These are phyloP conservation scores for Zhuliangozyma parablackwelliae DNA, from an alignment of 1,139 yeast genomes.

Conservation along the genomic window DNA sequence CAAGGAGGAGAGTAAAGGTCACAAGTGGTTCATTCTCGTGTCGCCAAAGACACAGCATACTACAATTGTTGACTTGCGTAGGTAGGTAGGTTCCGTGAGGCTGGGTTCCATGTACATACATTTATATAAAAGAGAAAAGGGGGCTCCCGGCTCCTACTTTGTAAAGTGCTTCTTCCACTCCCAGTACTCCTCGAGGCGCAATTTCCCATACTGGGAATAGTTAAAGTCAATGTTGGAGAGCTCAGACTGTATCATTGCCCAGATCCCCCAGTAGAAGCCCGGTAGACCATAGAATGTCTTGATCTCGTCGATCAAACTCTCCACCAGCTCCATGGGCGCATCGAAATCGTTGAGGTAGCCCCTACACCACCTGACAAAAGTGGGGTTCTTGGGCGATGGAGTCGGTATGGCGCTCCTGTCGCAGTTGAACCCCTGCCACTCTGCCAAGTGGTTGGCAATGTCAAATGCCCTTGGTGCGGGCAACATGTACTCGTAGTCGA, in stretches of 20 bases:
- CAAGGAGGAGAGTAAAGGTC: slow-evolving; percentile 69
- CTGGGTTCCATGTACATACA: not conserved
- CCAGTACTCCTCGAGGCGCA: slow-evolving; percentile 65
- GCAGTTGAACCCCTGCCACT: slow-evolving; percentile 85
- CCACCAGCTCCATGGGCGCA: slow-evolving; percentile 22
- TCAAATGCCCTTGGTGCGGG: slow-evolving; percentile 82
- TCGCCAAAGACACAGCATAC: slow-evolving; percentile 73
- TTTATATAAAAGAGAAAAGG: not conserved
- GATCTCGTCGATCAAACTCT: slow-evolving; percentile 50
- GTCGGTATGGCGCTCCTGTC: slow-evolving; percentile 56
- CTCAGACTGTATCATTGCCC: slow-evolving; percentile 76
- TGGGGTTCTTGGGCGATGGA: slow-evolving; percentile 40
- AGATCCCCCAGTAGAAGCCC: slow-evolving; percentile 81
- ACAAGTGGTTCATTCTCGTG: slow-evolving; percentile 67
- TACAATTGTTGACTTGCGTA: slow-evolving; percentile 60
- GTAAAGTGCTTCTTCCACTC: slow-evolving; percentile 48
- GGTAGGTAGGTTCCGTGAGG: slow-evolving; percentile 23
- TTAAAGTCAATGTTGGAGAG: slow-evolving; percentile 73
- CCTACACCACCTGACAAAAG: slow-evolving; percentile 51
- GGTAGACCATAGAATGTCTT: slow-evolving; percentile 69
- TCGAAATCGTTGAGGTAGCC: slow-evolving; percentile 39
- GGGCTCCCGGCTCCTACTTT: not conserved
- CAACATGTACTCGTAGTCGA: slow-evolving; percentile 78
- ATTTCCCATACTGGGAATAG: slow-evolving; percentile 56
- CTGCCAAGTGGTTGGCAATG: slow-evolving; percentile 80